Conservation (phyloP, 2,329 filamentous ascomycete genomes). For the Colletotrichum truncatum region DNA sequence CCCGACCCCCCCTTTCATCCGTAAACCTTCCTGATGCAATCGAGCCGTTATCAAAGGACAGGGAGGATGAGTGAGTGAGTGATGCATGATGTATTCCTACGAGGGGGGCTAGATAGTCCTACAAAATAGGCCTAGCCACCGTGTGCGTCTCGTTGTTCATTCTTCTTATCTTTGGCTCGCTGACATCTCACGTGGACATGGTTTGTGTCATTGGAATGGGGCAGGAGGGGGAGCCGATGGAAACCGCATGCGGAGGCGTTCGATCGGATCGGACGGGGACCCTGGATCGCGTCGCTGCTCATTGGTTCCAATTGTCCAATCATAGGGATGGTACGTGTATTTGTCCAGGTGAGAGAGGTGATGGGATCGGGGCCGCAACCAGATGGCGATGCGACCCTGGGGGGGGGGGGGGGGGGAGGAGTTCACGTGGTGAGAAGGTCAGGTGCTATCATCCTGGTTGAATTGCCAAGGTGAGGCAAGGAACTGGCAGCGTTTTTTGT, state of each 20-base stretch:
- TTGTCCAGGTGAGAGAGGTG: not conserved
- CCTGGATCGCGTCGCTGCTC: not conserved
- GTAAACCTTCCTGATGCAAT: not conserved
- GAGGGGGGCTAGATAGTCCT: not conserved
- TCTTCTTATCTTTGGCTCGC: not conserved
- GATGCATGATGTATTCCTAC: slow-evolving; percentile 4
- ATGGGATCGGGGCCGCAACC: not conserved
- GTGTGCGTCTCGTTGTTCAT: not conserved
- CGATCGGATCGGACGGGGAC: slow-evolving; percentile 5
- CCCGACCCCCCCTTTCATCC: no score
- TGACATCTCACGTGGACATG: slow-evolving; percentile 7
- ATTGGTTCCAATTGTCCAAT: not conserved
- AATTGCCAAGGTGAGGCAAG: no score
- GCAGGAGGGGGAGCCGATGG: not conserved
- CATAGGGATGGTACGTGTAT: not conserved
- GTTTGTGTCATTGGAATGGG: not conserved
- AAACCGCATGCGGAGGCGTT: slow-evolving; percentile 5
- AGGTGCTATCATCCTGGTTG: not conserved
- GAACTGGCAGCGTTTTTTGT: no score
- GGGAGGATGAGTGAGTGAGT: not conserved
- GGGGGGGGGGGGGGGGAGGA: no score
- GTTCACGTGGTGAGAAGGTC: not conserved
- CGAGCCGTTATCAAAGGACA: not conserved
- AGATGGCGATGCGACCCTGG: not conserved
- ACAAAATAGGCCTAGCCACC: not conserved